A percentile compares a stretch with the other conserved stretches of the same genome.
Evolutionary conservation across 108 stramenopile species (phyloP).

Genomic region (Hondaea fermentalgiana): DNA sequence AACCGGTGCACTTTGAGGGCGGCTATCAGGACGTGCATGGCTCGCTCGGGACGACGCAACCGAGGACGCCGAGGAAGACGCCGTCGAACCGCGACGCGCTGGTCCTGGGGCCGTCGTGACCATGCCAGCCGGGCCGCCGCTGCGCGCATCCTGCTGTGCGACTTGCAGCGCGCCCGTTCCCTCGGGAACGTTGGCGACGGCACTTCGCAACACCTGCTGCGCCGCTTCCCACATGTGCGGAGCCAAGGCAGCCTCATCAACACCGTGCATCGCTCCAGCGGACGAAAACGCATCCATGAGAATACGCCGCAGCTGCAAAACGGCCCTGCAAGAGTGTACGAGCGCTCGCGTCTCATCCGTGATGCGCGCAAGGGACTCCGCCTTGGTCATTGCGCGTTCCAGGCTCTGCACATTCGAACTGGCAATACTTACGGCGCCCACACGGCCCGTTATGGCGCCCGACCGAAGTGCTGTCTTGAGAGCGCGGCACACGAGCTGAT

Average conservation of each 20-base stretch:
- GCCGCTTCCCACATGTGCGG: conserved; percentile 5
- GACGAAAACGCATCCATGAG: background rate
- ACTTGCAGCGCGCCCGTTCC: background rate
- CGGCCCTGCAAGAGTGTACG: background rate
- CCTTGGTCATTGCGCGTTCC: background rate
- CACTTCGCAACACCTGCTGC: background rate
- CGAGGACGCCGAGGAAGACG: background rate
- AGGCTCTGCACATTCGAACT: background rate
- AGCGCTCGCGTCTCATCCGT: conserved; percentile 13
- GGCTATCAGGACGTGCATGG: background rate
- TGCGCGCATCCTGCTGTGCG: background rate
- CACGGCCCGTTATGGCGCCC: background rate
- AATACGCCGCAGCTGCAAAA: background rate
- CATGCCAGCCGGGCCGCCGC: background rate
- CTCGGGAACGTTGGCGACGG: background rate
- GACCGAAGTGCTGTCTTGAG: background rate
- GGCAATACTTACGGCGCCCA: background rate
- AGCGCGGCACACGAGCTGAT: background rate
- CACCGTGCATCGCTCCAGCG: background rate
- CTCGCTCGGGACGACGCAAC: background rate
- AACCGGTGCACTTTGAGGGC: background rate
- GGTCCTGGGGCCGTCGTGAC: background rate
- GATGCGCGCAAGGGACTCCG: background rate
- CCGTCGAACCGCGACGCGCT: background rate
- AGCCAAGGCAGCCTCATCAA: background rate